Evolutionary conservation across 106 monocot species (phyloP), one percentile per base, ranked within the genome.

Genomic region (Acanthochlamys bracteata): DNA sequence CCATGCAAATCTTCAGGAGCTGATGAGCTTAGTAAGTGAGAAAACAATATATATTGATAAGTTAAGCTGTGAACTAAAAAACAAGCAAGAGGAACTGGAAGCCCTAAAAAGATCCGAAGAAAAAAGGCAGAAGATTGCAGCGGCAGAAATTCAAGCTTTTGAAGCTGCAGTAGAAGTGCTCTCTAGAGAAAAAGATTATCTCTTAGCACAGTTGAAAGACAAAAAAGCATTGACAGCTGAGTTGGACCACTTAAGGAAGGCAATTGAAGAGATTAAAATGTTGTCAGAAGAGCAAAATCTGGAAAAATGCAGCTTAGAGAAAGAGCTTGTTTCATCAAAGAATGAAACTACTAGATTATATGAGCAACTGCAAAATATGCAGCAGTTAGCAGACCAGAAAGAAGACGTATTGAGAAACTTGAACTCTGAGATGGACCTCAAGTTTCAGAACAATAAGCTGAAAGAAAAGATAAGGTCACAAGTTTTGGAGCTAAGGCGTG

Each of bases 11-110:
- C 56, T 79, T 65, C 73, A 85, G 25, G 88, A 92, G 72, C 78
- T 89, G 13, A 14, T 78, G 25, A 63, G 33, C 57, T 72, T 92
- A 60, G 42, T 84, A 64, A 81, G 83, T 68, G 83, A 86, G 42
- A 86, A 92, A 66, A 86, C 80, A 61, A 73, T 77, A 55, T 82
- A 89, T 74, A 76, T 69, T 20, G 81, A 92, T 64, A 76, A 66
- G 42, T 75, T 99, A 26, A 4, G 27, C 10, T n/a, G 53, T 52
- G 74, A 86, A 67, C 72, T 92, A 10, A 83, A 82, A 61, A 60
- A 73, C 19, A 85, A 76, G 60, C 41, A 42, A 14, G 75, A 89
- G 24, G 92, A 85, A 41, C 65, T 92, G 16, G 76, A 92, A 41
- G 75, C 70, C 56, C 74, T 75, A 52, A 88, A 73, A 64, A 68